Evolutionary conservation across 2,329 filamentous ascomycete genomes (phyloP).

Genomic region (Nectriaceae sp.): DNA sequence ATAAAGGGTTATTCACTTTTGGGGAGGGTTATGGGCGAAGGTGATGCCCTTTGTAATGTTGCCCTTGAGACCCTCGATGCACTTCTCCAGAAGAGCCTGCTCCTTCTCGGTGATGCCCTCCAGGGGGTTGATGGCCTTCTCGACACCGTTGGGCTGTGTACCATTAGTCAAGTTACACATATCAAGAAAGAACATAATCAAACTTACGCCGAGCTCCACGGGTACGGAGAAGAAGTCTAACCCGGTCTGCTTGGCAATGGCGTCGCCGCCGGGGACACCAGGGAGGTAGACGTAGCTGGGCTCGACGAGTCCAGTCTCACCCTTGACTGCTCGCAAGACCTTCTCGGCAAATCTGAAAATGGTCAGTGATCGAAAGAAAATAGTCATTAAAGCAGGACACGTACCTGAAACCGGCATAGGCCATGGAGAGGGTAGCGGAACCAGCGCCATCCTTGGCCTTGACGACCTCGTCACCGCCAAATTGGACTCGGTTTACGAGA

Average conservation of each 20-base stretch:
- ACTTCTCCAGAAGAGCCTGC: slow-evolving; percentile 80
- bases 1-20: slow-evolving; percentile 67
- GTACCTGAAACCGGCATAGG: slow-evolving; percentile 90
- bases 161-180: slow-evolving; percentile 31
- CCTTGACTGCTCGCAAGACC: slow-evolving; percentile 83
- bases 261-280: slow-evolving; percentile 84
- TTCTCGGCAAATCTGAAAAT: slow-evolving; percentile 81
- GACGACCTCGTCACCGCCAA: slow-evolving; percentile 96
- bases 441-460: slow-evolving; percentile 91
- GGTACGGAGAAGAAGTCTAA: slow-evolving; percentile 95
- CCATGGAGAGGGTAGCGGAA: slow-evolving; percentile 92
- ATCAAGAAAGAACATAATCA: slow-evolving; percentile 4
- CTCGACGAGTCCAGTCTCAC: slow-evolving; percentile 91
- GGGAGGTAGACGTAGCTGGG: slow-evolving; percentile 95
- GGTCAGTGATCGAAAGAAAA: slow-evolving; percentile 15
- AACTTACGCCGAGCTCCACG: slow-evolving; percentile 88
- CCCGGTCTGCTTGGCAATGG: slow-evolving; percentile 80
- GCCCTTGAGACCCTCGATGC: slow-evolving; percentile 77
- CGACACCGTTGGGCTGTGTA: slow-evolving; percentile 73
- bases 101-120: slow-evolving; percentile 79
- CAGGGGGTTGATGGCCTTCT: slow-evolving; percentile 83
- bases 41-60: slow-evolving; percentile 94
- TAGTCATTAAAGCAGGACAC: slow-evolving; percentile 26
- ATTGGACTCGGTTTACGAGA: slow-evolving; percentile 93
- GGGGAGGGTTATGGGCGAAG: slow-evolving; percentile 84